phyloP scores from a whole-genome alignment of 768 basidiomycete genomes.

The Hirschioporus abietinus region DNA sequence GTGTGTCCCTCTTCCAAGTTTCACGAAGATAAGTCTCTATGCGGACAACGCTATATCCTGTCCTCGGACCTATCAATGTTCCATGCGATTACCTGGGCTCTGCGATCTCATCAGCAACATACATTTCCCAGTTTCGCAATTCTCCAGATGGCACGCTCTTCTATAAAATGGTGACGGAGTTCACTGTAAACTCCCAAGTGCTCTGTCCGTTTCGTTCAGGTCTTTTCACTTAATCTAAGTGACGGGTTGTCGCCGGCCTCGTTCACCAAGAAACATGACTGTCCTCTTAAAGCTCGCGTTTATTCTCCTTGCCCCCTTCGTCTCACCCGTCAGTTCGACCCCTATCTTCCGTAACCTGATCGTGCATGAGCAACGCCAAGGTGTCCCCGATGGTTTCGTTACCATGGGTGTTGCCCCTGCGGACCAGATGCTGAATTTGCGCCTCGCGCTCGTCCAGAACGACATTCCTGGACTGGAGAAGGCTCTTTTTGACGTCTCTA shows the following conservation, averaged over 20 bases:
- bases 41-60: background rate
- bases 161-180: background rate
- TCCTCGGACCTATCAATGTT: background rate
- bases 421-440: constrained; percentile 28
- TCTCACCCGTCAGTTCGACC: constrained; percentile 1
- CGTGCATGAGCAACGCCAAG: constrained; percentile 25
- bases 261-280: background rate
- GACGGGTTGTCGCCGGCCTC: background rate
- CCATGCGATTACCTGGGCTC: background rate
- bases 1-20: background rate
- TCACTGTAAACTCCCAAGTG: background rate
- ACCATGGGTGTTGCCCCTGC: constrained; percentile 24
- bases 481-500: constrained; percentile 31
- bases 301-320: constrained; percentile 1
- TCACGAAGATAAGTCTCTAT: background rate
- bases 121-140: background rate
- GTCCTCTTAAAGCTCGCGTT: constrained; percentile 2
- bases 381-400: constrained; percentile 25
- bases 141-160: background rate
- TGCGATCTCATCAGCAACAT: background rate
- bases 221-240: background rate
- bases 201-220: background rate
- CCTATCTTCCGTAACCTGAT: constrained; percentile 2
- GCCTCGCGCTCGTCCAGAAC: constrained; percentile 30
- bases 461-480: constrained; percentile 32